Conservation (phyloP, 192 early-diverging fungal species). For the Oehlia diaphana region DNA sequence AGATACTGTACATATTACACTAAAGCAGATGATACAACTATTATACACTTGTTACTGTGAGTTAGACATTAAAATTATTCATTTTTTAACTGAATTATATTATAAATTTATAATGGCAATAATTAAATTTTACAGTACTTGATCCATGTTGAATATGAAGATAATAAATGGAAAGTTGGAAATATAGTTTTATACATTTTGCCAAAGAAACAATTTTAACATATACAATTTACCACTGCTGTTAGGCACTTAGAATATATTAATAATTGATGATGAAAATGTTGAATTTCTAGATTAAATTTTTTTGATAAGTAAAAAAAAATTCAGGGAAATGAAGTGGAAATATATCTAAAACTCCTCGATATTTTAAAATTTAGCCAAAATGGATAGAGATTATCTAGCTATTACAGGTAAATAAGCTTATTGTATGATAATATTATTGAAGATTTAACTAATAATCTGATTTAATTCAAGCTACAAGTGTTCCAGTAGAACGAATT, state of each 20-base stretch:
- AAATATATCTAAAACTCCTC: neutral
- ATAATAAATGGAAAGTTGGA: slow-evolving; percentile 8
- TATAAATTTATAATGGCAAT: too few relatives aligned
- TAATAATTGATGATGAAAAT: slow-evolving; percentile 6
- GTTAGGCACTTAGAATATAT: neutral
- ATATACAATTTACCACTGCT: neutral
- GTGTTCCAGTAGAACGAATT: too few relatives aligned
- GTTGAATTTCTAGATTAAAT: slow-evolving; percentile 3
- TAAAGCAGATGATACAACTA: neutral
- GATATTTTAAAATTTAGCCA: too few relatives aligned
- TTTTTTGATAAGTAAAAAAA: neutral
- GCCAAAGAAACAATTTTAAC: neutral
- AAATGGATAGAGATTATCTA: too few relatives aligned
- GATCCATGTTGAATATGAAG: slow-evolving; percentile 2
- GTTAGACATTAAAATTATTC: too few relatives aligned
- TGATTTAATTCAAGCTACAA: too few relatives aligned
- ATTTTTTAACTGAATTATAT: too few relatives aligned
- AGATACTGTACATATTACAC: neutral
- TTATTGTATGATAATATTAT: too few relatives aligned
- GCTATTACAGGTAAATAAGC: too few relatives aligned
- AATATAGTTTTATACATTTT: neutral
- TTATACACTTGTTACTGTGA: slow-evolving; percentile 3
- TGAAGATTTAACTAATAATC: too few relatives aligned
- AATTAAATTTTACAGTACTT: neutral
- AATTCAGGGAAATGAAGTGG: neutral